A percentile compares a stretch with the other conserved stretches of the same genome.
These are phyloP conservation scores for Rhododendron molle DNA, from an alignment of 148 eudicot genomes.

Conservation along the genomic window DNA sequence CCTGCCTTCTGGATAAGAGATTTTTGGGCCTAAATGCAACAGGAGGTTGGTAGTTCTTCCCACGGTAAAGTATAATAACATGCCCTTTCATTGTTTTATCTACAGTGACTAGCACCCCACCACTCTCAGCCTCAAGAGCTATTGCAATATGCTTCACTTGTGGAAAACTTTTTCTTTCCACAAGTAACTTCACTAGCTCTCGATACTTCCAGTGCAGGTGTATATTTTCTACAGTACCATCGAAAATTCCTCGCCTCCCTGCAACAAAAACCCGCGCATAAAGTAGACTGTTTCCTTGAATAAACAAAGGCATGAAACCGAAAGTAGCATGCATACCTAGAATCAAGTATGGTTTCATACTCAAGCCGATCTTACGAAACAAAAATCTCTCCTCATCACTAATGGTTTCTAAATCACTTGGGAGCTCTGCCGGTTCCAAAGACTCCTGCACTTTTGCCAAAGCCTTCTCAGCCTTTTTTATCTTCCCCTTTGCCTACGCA, in stretches of 20 bases:
- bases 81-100: constrained; percentile 77
- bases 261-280: constrained; percentile 7
- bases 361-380: constrained; percentile 80
- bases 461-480: constrained; percentile 73
- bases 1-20: constrained; percentile 79
- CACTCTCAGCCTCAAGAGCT: constrained; percentile 79
- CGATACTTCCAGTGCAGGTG: constrained; percentile 91
- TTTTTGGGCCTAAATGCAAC: constrained; percentile 50
- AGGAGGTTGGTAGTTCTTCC: constrained; percentile 87
- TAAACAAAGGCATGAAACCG: not conserved
- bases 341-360: constrained; percentile 88
- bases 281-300: not conserved
- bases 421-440: constrained; percentile 69
- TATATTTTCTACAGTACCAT: constrained; percentile 82
- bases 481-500: constrained; percentile 71
- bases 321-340: constrained; percentile 47
- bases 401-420: constrained; percentile 78
- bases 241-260: constrained; percentile 84
- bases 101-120: constrained; percentile 68
- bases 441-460: constrained; percentile 61
- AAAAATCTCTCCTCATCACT: constrained; percentile 89
- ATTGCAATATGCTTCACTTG: constrained; percentile 82
- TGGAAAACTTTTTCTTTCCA: constrained; percentile 51
- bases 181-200: constrained; percentile 77
- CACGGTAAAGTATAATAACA: constrained; percentile 77